phyloP scores from a whole-genome alignment of 495 filamentous ascomycete species.

The Hypoxylon cercidicola region DNA sequence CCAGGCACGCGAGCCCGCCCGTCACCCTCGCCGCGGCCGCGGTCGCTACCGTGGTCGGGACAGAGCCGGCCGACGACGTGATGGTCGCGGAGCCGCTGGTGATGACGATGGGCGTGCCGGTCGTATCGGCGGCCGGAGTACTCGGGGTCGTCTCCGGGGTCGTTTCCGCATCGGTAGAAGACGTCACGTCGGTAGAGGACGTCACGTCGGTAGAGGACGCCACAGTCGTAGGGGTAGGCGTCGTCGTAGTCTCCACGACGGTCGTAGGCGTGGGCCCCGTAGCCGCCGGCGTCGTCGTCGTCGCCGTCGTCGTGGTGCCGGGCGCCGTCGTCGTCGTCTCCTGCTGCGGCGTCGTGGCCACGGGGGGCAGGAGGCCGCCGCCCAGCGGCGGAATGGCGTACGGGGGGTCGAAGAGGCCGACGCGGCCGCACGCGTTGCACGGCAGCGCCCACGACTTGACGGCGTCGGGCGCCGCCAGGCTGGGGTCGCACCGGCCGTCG shows the following conservation, averaged over 20 bases:
- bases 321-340: slow-evolving; percentile 9
- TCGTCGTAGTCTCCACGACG: neutral
- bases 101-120: neutral
- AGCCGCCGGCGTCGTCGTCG: slow-evolving; percentile 10
- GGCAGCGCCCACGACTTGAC: slow-evolving; percentile 45
- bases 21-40: neutral
- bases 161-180: neutral
- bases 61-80: neutral
- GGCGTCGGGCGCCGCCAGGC: slow-evolving; percentile 41
- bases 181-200: no score
- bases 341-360: slow-evolving; percentile 11
- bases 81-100: neutral
- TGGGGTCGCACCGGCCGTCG: slow-evolving; percentile 42
- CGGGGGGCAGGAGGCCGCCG: slow-evolving; percentile 33
- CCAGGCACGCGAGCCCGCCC: neutral
- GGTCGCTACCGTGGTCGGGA: neutral
- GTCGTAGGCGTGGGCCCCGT: slow-evolving; percentile 12
- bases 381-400: slow-evolving; percentile 45
- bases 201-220: neutral
- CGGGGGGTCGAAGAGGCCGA: slow-evolving; percentile 49
- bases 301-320: neutral
- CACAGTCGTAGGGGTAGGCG: neutral
- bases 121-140: neutral
- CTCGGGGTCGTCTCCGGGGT: neutral
- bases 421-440: slow-evolving; percentile 45